Conservation (phyloP, 441 rosid genomes). For the Bruguiera hainesii region DNA sequence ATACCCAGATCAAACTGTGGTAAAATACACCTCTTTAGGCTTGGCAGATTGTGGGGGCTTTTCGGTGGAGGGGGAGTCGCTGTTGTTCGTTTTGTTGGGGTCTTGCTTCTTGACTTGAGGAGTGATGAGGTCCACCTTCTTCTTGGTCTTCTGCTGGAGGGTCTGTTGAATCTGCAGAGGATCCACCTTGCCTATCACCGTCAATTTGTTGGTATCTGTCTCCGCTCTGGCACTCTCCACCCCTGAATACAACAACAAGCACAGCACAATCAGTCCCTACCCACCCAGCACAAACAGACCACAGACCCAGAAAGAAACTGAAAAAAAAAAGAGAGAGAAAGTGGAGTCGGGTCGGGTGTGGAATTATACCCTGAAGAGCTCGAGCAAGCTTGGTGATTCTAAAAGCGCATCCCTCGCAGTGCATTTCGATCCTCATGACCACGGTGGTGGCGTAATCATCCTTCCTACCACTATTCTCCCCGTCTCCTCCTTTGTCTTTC, state of each 20-base stretch:
- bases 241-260: slow-evolving; percentile 27
- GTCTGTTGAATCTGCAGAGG: slow-evolving; percentile 46
- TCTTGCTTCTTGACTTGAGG: slow-evolving; percentile 67
- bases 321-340: not conserved
- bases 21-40: slow-evolving; percentile 6
- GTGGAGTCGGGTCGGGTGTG: not conserved
- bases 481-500: slow-evolving; percentile 22
- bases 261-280: not conserved
- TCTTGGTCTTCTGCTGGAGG: slow-evolving; percentile 43
- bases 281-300: not conserved
- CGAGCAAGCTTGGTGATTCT: slow-evolving; percentile 38
- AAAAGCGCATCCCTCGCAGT: slow-evolving; percentile 64
- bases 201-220: slow-evolving; percentile 41
- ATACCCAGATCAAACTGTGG: not conserved
- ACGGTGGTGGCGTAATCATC: slow-evolving; percentile 24
- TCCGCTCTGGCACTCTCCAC: slow-evolving; percentile 59
- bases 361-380: slow-evolving; percentile 37
- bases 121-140: slow-evolving; percentile 60
- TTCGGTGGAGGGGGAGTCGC: slow-evolving; percentile 7
- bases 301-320: not conserved
- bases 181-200: slow-evolving; percentile 54
- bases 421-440: slow-evolving; percentile 53
- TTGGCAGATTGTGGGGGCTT: not conserved
- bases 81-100: slow-evolving; percentile 2
- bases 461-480: slow-evolving; percentile 22